phyloP scores from a whole-genome alignment of 345 rosid species.

The Eucalyptus polybractea region DNA sequence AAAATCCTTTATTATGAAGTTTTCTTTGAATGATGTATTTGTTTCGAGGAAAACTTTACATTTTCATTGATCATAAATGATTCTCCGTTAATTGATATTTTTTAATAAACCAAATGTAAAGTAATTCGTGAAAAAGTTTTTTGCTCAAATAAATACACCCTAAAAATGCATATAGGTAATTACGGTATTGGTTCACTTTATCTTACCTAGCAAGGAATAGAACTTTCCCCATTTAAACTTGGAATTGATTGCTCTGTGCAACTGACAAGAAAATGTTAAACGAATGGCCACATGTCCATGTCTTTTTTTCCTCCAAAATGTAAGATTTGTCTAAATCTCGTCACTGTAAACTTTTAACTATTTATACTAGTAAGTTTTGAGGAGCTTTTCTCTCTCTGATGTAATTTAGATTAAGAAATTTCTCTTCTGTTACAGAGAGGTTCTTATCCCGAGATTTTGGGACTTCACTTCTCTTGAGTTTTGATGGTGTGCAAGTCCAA shows the following conservation, averaged over 20 bases:
- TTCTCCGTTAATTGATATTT: no score
- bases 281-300: not conserved
- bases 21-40: no score
- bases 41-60: fast-evolving
- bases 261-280: not conserved
- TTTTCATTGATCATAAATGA: no score
- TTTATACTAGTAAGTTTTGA: not conserved
- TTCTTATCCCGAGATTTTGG: no score
- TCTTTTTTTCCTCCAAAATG: not conserved
- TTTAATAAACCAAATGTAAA: no score
- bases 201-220: not conserved
- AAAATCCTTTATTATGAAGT: not conserved
- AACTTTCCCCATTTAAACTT: not conserved
- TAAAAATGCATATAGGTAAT: no score
- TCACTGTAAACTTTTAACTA: not conserved
- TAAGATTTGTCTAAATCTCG: not conserved
- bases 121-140: no score
- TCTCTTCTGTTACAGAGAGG: no score
- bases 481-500: no score
- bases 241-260: not conserved
- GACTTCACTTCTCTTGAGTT: no score
- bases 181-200: not conserved
- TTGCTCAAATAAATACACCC: no score
- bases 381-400: not conserved
- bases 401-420: no score